A percentile compares a stretch with the other conserved stretches of the same genome.
phyloP scores from a whole-genome alignment of 495 filamentous ascomycete species.

The Trichoderma asperelloides region DNA sequence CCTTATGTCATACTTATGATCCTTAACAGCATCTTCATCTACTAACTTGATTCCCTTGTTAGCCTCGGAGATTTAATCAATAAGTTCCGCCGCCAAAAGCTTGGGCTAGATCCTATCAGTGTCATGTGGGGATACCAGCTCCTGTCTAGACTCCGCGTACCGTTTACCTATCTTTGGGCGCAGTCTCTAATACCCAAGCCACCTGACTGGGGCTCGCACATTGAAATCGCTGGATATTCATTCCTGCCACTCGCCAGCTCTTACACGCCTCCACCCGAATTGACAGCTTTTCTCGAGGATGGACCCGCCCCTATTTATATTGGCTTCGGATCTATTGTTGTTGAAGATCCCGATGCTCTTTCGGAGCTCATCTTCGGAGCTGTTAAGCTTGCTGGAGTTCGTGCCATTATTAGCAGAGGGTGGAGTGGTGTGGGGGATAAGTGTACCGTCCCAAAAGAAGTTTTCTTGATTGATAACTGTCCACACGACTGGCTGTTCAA shows the following conservation, averaged over 20 bases:
- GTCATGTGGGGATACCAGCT: not conserved
- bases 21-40: not conserved
- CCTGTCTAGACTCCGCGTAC: slow-evolving; percentile 24
- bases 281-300: slow-evolving; percentile 42
- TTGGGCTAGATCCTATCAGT: slow-evolving; percentile 7
- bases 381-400: slow-evolving; percentile 36
- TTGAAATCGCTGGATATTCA: slow-evolving; percentile 52
- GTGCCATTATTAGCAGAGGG: slow-evolving; percentile 54
- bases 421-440: slow-evolving; percentile 44
- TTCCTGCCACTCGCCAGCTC: slow-evolving; percentile 40
- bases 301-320: slow-evolving; percentile 55
- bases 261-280: slow-evolving; percentile 43
- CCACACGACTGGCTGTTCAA: slow-evolving; percentile 53
- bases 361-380: slow-evolving; percentile 48
- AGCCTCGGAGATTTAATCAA: slow-evolving; percentile 55
- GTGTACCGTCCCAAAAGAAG: slow-evolving; percentile 24
- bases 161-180: slow-evolving; percentile 60
- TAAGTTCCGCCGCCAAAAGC: slow-evolving; percentile 33
- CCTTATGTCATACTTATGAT: slow-evolving; percentile 1
- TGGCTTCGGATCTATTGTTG: slow-evolving; percentile 59
- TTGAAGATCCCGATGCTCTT: slow-evolving; percentile 48
- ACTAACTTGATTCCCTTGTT: slow-evolving; percentile 12
- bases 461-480: slow-evolving; percentile 51
- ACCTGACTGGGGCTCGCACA: slow-evolving; percentile 49
- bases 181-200: slow-evolving; percentile 54